Percentiles rank a stretch among this genome's conserved stretches.
These are phyloP conservation scores for Haplosporangium gracile DNA, from an alignment of 192 early-diverging fungal genomes.

Conservation along the genomic window DNA sequence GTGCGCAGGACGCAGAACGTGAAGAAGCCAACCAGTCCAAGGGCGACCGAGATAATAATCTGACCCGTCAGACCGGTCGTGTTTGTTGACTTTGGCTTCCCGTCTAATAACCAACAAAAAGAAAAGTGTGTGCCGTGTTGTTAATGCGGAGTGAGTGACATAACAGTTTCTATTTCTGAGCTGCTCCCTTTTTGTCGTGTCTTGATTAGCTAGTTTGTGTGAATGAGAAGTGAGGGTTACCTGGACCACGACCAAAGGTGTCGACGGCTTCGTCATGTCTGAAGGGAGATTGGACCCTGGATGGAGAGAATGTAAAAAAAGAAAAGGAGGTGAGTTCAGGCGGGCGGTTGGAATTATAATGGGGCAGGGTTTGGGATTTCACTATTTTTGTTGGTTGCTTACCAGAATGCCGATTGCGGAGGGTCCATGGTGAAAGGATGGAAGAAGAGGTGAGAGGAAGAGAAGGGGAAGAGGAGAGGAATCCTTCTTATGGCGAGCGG, in stretches of 20 bases:
- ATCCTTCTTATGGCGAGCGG: background rate
- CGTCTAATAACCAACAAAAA: background rate
- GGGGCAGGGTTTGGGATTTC: background rate
- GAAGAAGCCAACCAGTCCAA: conserved; percentile 44
- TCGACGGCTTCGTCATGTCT: background rate
- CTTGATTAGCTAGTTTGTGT: background rate
- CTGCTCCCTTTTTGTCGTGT: background rate
- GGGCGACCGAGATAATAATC: conserved; percentile 26
- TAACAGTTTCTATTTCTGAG: background rate
- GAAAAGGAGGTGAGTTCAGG: background rate
- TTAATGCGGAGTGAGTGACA: no score
- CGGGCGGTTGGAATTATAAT: background rate
- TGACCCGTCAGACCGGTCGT: conserved; percentile 47
- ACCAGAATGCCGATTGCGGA: conserved; percentile 26
- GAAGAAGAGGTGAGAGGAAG: background rate
- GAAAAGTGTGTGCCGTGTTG: background rate
- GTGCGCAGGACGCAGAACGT: conserved; percentile 55
- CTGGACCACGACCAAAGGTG: background rate
- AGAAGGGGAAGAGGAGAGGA: background rate
- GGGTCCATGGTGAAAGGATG: conserved; percentile 16
- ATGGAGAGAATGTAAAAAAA: background rate
- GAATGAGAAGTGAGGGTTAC: background rate
- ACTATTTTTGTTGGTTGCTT: background rate
- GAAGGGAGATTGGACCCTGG: conserved; percentile 7
- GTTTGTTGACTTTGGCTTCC: conserved; percentile 20